Conservation (phyloP, 2,329 filamentous ascomycete genomes). For the Biscogniauxia marginata region DNA sequence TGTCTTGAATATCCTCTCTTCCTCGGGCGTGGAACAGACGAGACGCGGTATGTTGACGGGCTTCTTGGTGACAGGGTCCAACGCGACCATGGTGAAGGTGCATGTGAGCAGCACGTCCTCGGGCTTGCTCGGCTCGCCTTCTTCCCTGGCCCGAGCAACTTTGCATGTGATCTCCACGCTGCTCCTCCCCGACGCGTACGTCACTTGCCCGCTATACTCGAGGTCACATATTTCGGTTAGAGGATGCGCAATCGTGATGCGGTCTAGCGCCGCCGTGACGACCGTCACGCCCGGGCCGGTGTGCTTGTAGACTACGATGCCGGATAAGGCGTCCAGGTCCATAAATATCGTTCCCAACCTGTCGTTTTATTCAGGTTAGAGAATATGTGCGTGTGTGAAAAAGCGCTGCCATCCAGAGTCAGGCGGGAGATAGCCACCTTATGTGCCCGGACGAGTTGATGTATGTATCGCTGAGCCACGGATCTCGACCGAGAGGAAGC, state of each 20-base stretch:
- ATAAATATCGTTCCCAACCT: conserved; percentile 73
- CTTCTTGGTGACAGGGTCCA: conserved; percentile 67
- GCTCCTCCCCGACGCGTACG: conserved; percentile 70
- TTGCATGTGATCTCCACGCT: conserved; percentile 74
- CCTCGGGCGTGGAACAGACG: conserved; percentile 59
- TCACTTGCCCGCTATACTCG: conserved; percentile 61
- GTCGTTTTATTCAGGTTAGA: conserved; percentile 2
- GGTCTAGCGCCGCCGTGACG: conserved; percentile 49
- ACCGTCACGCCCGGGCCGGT: conserved; percentile 54
- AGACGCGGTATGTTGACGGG: conserved; percentile 58
- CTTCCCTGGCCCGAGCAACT: conserved; percentile 64
- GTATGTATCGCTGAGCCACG: conserved; percentile 76
- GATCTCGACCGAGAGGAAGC: conserved; percentile 69
- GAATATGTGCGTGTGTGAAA: conserved; percentile 37
- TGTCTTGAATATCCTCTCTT: conserved; percentile 60
- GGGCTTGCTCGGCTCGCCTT: conserved; percentile 51
- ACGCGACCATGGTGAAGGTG: conserved; percentile 73
- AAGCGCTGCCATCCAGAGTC: conserved; percentile 14
- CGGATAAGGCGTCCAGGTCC: conserved; percentile 76
- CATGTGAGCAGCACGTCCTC: conserved; percentile 47
- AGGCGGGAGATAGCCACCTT: conserved; percentile 43
- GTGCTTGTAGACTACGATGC: conserved; percentile 72
- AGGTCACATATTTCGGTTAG: conserved; percentile 77
- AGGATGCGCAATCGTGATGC: conserved; percentile 62
- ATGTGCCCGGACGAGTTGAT: conserved; percentile 75